Evolutionary conservation across 1,284 basidiomycete genomes (phyloP).

Genomic region (Lignosus rhinocerotis): DNA sequence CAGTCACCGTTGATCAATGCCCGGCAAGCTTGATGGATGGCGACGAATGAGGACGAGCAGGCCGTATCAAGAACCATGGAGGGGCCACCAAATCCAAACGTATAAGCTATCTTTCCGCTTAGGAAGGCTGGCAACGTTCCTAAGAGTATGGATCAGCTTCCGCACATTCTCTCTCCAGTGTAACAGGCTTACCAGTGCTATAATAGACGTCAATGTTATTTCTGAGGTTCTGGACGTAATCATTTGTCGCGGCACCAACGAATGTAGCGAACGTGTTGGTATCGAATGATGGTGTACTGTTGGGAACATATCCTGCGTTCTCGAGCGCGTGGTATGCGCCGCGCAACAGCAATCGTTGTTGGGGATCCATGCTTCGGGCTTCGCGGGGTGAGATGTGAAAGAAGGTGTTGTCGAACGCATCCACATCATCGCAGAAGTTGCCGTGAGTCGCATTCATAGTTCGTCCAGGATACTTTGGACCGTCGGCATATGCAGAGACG

Average conservation of each 20-base stretch:
- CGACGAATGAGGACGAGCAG: conserved; percentile 68
- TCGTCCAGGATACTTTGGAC: conserved; percentile 30
- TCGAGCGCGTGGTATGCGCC: conserved; percentile 69
- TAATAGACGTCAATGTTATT: conserved; percentile 70
- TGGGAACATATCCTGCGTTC: conserved; percentile 66
- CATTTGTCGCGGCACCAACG: conserved; percentile 66
- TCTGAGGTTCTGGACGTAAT: conserved; percentile 65
- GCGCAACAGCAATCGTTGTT: conserved; percentile 67
- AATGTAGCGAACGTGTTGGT: conserved; percentile 62
- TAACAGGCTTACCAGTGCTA: conserved; percentile 53
- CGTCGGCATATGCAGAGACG: conserved; percentile 40
- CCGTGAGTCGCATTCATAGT: conserved; percentile 45
- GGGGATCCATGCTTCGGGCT: conserved; percentile 73
- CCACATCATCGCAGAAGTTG: conserved; percentile 60
- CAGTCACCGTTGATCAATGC: conserved; percentile 65
- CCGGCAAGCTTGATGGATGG: conserved; percentile 67
- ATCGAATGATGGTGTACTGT: conserved; percentile 49
- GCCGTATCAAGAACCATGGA: conserved; percentile 72
- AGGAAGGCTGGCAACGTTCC: conserved; percentile 69
- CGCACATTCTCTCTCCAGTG: background rate
- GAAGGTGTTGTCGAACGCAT: conserved; percentile 67
- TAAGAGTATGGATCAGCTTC: conserved; percentile 26
- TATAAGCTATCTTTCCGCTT: conserved; percentile 70
- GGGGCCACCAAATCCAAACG: conserved; percentile 65
- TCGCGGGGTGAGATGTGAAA: conserved; percentile 74